Evolutionary conservation across 306 rosid species (phyloP).

Genomic region (Chamaecrista fasciculata): DNA sequence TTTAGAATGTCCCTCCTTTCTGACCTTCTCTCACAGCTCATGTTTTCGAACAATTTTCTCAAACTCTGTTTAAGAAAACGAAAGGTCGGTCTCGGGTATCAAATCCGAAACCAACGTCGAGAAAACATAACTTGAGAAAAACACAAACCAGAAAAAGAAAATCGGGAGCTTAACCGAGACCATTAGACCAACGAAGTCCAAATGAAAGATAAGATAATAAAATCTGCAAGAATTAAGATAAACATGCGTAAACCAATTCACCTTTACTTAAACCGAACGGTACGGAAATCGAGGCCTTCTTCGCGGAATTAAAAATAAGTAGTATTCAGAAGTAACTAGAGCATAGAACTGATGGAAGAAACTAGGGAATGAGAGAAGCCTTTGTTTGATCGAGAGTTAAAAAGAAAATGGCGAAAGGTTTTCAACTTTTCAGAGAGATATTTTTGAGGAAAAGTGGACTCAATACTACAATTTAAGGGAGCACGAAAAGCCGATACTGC

Average conservation of each 20-base stretch:
- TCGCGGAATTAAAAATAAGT: not conserved
- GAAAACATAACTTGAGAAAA: not conserved
- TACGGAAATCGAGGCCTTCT: constrained; percentile 5
- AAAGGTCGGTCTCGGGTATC: not conserved
- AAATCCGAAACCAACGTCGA: constrained; percentile 18
- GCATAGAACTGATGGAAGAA: constrained; percentile 9
- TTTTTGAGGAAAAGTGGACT: constrained; percentile 20
- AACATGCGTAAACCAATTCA: not conserved
- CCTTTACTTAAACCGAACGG: constrained; percentile 41
- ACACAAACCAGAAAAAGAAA: constrained; percentile 16
- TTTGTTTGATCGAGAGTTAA: constrained; percentile 27
- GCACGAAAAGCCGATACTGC: constrained; percentile 24
- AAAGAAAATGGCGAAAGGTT: not conserved
- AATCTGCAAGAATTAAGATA: not conserved
- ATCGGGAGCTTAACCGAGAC: not conserved
- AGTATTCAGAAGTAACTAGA: not conserved
- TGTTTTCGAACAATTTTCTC: not conserved
- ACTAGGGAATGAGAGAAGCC: not conserved
- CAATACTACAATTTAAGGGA: not conserved
- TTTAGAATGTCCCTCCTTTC: not conserved
- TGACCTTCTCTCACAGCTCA: constrained; percentile 1
- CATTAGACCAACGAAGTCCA: constrained; percentile 2
- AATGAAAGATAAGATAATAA: constrained; percentile 31
- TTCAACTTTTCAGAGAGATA: constrained; percentile 24
- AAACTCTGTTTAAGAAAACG: not conserved